Base-by-base conservation (phyloP, 768 basidiomycete genomes). In the Dictyophora rubrovolvata region DNA sequence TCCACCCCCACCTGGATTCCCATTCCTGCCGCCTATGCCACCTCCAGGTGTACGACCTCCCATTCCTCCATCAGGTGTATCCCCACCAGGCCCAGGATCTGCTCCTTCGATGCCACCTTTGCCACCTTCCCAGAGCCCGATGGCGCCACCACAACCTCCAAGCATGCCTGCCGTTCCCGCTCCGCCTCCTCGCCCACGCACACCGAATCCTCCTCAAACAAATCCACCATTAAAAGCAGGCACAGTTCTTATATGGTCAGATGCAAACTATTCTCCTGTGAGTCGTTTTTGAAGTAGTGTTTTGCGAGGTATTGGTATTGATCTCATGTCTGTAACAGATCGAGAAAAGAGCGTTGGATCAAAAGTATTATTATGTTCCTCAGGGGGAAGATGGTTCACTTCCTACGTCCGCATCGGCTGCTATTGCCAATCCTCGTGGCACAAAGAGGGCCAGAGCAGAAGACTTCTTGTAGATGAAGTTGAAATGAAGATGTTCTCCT, bases 381-480 rank as follows among this genome's bases (percentile, higher is more conserved):
- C 69, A 79, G 63, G 68, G 68, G 17, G 70, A 67, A 16, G 71
- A 72, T 48, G 62, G 68, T 28, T 28, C 28, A 28, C 28, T 8
- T 54, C 46, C 23, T 60, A 56, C 17, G 9, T 22, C 16, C 53
- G 36, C 64, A 53, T 66, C 65, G 20, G 68, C 69, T 62, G 70
- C 70, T 59, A 62, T 69, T 55, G 70, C 86, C 54, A 87, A 87
- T 66, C 74, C 79, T 53, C 79, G 87, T 63, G 89, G 89, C 52
- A 89, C 84, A 75, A 93, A 93, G 71, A 76, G 91, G 51, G 87
- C 89, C 51, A 77, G 89, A 63, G 91, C 91, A 34, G 89, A 92
- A 71, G 91, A 93, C 70, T 89, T 89, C 71, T 72, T 92, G 65
- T 90, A 71, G 64, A 53, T 57, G 47, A 28, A 28, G 28, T 28